phyloP scores from a whole-genome alignment of 2,329 filamentous ascomycete species.

The Trichoderma guizhouense region DNA sequence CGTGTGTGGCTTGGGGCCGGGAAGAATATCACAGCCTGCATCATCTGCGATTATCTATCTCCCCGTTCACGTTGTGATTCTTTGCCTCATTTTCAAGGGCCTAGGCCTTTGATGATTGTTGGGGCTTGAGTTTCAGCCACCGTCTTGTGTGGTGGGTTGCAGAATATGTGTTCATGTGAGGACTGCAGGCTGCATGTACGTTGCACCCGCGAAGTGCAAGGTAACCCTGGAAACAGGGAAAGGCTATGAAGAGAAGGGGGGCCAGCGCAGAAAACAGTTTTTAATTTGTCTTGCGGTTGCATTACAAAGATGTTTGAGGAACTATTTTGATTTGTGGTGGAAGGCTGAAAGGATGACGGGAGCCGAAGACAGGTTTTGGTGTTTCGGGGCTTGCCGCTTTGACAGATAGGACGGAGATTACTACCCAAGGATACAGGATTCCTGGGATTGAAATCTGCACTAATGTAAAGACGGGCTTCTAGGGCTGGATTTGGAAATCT shows the following conservation, averaged over 20 bases:
- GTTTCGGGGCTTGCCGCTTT: neutral
- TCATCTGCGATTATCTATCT: neutral
- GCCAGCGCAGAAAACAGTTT: neutral
- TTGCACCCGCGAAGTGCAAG: neutral
- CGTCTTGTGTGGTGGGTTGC: neutral
- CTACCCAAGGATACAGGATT: neutral
- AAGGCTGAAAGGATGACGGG: neutral
- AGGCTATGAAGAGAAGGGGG: neutral
- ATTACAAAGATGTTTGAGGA: neutral
- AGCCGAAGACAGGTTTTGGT: neutral
- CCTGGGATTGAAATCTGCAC: neutral
- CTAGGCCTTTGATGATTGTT: neutral
- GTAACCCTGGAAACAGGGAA: neutral
- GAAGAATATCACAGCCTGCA: neutral
- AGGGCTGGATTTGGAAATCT: neutral
- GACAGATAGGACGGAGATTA: neutral
- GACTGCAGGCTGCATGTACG: neutral
- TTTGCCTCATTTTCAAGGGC: neutral
- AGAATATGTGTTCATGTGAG: constrained; percentile 8
- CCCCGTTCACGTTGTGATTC: neutral
- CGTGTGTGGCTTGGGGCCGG: neutral
- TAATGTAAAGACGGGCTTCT: neutral
- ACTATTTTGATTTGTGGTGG: neutral
- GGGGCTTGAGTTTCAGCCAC: neutral
- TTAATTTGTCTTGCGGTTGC: neutral